These are phyloP conservation scores for Mrakia frigida DNA, from an alignment of 768 basidiomycete species.

Conservation along the genomic window DNA sequence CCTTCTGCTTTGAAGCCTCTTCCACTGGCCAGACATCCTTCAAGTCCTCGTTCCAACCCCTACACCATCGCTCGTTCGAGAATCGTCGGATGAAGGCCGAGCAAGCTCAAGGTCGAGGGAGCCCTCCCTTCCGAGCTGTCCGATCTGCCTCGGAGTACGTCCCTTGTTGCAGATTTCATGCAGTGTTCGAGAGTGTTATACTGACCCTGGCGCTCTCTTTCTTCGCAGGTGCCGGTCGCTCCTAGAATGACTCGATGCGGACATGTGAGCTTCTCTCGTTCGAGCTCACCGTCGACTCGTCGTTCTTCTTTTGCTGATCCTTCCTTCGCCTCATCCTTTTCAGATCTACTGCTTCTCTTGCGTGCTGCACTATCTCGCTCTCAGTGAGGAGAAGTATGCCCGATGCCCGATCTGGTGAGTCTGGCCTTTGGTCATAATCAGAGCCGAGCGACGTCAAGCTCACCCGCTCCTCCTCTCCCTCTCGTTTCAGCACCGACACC, in stretches of 20 bases:
- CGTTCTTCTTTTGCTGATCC: not conserved
- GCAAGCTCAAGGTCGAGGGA: conserved; percentile 43
- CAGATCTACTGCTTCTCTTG: conserved; percentile 33
- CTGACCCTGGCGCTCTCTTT: conserved; percentile 23
- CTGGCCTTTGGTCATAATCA: no score
- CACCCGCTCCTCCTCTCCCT: not conserved
- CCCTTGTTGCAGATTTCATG: conserved; percentile 36
- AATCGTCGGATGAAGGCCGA: not conserved
- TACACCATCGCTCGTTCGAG: conserved; percentile 54
- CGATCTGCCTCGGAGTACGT: conserved; percentile 80
- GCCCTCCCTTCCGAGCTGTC: conserved; percentile 71
- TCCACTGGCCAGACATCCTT: conserved; percentile 92
- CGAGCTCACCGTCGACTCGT: conserved; percentile 20
- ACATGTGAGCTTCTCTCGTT: conserved; percentile 64
- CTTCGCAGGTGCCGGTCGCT: conserved; percentile 22
- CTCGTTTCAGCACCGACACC: conserved; percentile 54
- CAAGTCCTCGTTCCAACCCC: conserved; percentile 83
- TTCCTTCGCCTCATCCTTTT: no score
- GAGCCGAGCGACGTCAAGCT: not conserved
- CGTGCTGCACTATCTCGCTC: conserved; percentile 71
- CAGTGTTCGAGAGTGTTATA: conserved; percentile 55
- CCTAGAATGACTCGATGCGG: conserved; percentile 83
- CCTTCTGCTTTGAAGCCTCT: conserved; percentile 57
- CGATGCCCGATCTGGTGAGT: conserved; percentile 88
- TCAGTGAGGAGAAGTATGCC: conserved; percentile 76